Evolutionary conservation across 2,329 filamentous ascomycete species (phyloP), one percentile per base, ranked within the genome.

Genomic region (Cylindrodendrum hubeiense): DNA sequence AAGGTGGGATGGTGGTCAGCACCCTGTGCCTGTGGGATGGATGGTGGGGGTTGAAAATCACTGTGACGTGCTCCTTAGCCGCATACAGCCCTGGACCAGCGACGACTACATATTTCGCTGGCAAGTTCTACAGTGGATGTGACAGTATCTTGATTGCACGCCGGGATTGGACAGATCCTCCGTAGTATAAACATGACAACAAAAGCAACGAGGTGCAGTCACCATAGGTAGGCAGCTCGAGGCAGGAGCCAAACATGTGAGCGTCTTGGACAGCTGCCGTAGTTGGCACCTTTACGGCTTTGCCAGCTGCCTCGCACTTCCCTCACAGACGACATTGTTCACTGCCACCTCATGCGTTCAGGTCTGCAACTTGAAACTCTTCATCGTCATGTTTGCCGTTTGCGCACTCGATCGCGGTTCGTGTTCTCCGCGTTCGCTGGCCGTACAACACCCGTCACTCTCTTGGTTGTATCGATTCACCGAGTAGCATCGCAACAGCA

Each of bases 281-380:
- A 21, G 39, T 34, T 52, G 21, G 57, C 28, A 21, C 37, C 34
- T 44, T 58, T 37, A 58, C 15, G 37, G 37, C 37, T 50, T 50
- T 70, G 68, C 55, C 68, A 70, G 55, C 65, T 71, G 68, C 56
- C 62, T 63, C 51, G 58, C 71, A 74, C 70, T 65, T 74, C 43
- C 69, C 67, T 54, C 47, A 26, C 54, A 44, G 30, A 21, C 30
- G 33, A 39, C 46, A 24, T 53, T 47, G 15, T 54, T 55, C 34
- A 28, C 26, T 22, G 21, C 17, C 15, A 21, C 6, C 43, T 43
- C 6, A 19, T 19, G 22, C 34, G 19, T 37, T n/a, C 33, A 10
- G 6, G 15, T 8, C 43, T 17, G 30, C 39, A 17, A 19, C 21
- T 39, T n/a, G 28, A 17, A 34, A 12, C 15, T 41, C 5, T 21